These are phyloP conservation scores for Trichopus zeylanicus DNA, from an alignment of 116 monocot species.

Conservation along the genomic window DNA sequence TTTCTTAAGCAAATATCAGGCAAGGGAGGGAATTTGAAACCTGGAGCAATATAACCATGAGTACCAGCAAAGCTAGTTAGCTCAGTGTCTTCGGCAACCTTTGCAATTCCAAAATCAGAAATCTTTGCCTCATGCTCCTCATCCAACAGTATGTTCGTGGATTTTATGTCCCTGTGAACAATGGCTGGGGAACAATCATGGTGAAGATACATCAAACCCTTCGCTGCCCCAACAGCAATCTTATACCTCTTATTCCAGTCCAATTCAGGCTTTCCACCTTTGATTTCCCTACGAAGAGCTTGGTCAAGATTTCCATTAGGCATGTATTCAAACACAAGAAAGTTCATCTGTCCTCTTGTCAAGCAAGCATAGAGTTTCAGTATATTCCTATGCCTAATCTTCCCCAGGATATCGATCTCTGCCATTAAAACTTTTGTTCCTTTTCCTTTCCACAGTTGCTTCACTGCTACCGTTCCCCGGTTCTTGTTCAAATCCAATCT, in stretches of 20 bases:
- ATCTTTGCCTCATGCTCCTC: slow-evolving; percentile 79
- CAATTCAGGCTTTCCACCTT: slow-evolving; percentile 42
- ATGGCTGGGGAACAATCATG: slow-evolving; percentile 75
- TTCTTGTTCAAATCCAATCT: slow-evolving; percentile 48
- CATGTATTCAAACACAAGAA: slow-evolving; percentile 80
- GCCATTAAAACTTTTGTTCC: slow-evolving; percentile 27
- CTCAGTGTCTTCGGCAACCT: slow-evolving; percentile 29
- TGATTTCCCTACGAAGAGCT: slow-evolving; percentile 48
- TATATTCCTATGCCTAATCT: slow-evolving; percentile 81
- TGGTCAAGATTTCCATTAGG: slow-evolving; percentile 71
- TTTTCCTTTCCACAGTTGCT: slow-evolving; percentile 50
- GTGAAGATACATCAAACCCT: slow-evolving; percentile 86
- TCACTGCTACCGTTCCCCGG: slow-evolving; percentile 65
- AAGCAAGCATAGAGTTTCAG: slow-evolving; percentile 70
- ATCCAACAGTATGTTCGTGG: slow-evolving; percentile 70
- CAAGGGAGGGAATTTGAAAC: no score
- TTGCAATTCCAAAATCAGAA: slow-evolving; percentile 87
- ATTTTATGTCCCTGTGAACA: slow-evolving; percentile 82
- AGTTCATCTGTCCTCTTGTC: slow-evolving; percentile 31
- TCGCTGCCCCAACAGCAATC: slow-evolving; percentile 74
- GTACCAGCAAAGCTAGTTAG: slow-evolving; percentile 71
- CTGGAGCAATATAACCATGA: slow-evolving; percentile 86
- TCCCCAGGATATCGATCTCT: slow-evolving; percentile 69
- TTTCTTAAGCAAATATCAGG: no score
- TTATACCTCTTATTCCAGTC: slow-evolving; percentile 67